Evolutionary conservation across 2,329 filamentous ascomycete species (phyloP).

Genomic region (Teratosphaeria nubilosa): DNA sequence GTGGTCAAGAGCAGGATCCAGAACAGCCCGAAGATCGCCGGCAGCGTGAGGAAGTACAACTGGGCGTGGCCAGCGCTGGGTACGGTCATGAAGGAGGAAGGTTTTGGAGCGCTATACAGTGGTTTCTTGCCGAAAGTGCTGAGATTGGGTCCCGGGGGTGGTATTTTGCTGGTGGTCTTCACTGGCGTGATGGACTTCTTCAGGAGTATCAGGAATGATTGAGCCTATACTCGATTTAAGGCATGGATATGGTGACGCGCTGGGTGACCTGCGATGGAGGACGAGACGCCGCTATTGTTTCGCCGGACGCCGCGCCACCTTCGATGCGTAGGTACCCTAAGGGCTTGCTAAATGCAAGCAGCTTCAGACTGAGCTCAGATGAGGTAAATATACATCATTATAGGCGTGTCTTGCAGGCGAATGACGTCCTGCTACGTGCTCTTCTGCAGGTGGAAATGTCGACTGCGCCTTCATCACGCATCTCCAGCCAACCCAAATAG

Average conservation of each 20-base stretch:
- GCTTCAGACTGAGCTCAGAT: neutral
- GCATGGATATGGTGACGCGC: neutral
- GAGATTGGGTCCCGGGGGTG: conserved; percentile 59
- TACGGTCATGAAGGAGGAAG: conserved; percentile 87
- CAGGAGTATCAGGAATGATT: conserved; percentile 50
- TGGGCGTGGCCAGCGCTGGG: conserved; percentile 87
- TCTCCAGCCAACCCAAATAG: neutral
- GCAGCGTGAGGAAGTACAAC: conserved; percentile 86
- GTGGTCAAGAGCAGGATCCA: conserved; percentile 98
- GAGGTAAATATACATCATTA: neutral
- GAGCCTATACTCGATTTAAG: neutral
- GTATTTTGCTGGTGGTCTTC: conserved; percentile 73
- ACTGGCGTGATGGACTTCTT: conserved; percentile 91
- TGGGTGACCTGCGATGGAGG: neutral
- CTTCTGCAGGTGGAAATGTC: neutral
- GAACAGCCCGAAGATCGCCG: conserved; percentile 77
- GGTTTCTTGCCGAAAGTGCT: conserved; percentile 95
- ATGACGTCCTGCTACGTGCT: neutral
- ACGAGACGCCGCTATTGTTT: neutral
- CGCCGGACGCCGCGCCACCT: neutral
- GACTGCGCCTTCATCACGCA: neutral
- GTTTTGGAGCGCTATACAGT: conserved; percentile 87
- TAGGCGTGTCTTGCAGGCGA: too few relatives aligned
- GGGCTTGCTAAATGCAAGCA: neutral
- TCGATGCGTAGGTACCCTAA: neutral